Conservation (phyloP, 2,329 filamentous ascomycete genomes). For the Nemania diffusa region DNA sequence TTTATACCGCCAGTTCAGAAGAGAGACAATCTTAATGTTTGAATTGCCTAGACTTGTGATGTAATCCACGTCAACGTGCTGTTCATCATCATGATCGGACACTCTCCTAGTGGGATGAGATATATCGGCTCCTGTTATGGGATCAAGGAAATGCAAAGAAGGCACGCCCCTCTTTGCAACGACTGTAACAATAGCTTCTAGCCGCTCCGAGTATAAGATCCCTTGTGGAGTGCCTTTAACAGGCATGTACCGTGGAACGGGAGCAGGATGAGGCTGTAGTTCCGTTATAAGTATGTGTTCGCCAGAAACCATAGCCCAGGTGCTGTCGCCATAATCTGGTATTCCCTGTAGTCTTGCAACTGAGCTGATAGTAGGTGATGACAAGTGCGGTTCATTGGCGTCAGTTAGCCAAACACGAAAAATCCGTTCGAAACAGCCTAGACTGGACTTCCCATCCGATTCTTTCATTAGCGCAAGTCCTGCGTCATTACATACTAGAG, state of each 20-base stretch:
- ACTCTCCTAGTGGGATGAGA: constrained; percentile 53
- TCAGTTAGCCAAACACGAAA: constrained; percentile 64
- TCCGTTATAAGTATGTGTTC: constrained; percentile 64
- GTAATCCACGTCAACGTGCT: constrained; percentile 52
- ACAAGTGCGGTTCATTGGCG: constrained; percentile 57
- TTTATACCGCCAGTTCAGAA: constrained; percentile 72
- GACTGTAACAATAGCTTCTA: constrained; percentile 66
- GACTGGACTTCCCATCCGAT: constrained; percentile 10
- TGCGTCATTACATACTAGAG: constrained; percentile 54
- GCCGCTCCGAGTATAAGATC: constrained; percentile 64
- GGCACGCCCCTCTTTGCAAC: constrained; percentile 56
- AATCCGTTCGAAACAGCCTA: constrained; percentile 53
- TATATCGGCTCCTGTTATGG: constrained; percentile 63
- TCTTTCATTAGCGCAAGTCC: constrained; percentile 45
- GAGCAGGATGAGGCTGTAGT: constrained; percentile 53
- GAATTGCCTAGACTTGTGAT: constrained; percentile 66
- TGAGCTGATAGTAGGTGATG: constrained; percentile 60
- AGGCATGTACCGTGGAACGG: constrained; percentile 47
- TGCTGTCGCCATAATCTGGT: constrained; percentile 54
- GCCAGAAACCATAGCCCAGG: constrained; percentile 62
- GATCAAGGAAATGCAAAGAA: constrained; percentile 67
- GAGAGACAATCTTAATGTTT: constrained; percentile 67
- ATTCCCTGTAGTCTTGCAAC: constrained; percentile 57
- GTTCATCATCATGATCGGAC: constrained; percentile 48
- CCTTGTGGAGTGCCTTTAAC: constrained; percentile 59